Evolutionary conservation across 2,329 filamentous ascomycete species (phyloP).

Genomic region (Aureobasidium subglaciale): DNA sequence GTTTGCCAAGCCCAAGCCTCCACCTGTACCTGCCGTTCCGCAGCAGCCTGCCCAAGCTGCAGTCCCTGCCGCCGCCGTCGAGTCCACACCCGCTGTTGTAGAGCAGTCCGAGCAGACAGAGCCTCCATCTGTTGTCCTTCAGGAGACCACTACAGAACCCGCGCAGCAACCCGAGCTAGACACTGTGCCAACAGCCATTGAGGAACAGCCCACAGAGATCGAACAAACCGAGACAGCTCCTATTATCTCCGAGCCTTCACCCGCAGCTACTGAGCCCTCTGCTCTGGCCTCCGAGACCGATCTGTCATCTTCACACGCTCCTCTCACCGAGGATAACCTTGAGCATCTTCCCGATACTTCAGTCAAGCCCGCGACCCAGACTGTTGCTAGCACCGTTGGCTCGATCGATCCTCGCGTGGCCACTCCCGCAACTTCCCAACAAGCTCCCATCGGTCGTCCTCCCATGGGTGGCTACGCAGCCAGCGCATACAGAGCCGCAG

Average conservation of each 20-base stretch:
- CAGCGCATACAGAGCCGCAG: conserved; percentile 73
- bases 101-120: conserved; percentile 28
- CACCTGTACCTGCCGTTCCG: conserved; percentile 38
- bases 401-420: conserved; percentile 68
- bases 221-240: conserved; percentile 21
- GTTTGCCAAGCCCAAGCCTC: conserved; percentile 42
- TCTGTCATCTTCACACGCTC: conserved; percentile 66
- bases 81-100: conserved; percentile 20
- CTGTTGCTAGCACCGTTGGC: conserved; percentile 84
- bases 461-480: conserved; percentile 68
- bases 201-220: conserved; percentile 17
- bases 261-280: conserved; percentile 18
- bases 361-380: conserved; percentile 67
- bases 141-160: conserved; percentile 23
- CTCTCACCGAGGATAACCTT: conserved; percentile 85
- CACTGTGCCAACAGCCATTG: conserved; percentile 19
- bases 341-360: conserved; percentile 83
- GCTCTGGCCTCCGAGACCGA: conserved; percentile 26
- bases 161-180: conserved; percentile 16
- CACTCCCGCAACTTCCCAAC: conserved; percentile 53
- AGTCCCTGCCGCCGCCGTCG: conserved; percentile 15
- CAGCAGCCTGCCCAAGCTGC: conserved; percentile 28
- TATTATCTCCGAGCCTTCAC: conserved; percentile 18
- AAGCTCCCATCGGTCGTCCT: conserved; percentile 55
- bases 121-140: conserved; percentile 18